Evolutionary conservation across 805 yeast genomes (phyloP).

Genomic region (Wickerhamiella kazuoi): DNA sequence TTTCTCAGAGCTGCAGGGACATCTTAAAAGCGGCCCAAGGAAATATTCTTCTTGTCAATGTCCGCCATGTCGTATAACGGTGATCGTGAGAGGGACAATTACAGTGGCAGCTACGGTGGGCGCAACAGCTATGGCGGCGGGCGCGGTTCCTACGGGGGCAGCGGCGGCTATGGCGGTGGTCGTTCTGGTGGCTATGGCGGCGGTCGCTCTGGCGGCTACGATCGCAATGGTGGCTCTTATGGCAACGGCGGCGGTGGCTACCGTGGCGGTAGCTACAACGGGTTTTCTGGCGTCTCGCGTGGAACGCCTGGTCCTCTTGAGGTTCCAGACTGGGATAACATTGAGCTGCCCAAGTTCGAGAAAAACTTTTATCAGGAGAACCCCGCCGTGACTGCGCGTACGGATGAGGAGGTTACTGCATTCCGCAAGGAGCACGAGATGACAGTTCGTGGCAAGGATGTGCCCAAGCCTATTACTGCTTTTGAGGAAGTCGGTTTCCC

Average conservation of each 20-base stretch:
- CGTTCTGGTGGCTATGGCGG: slow-evolving; percentile 11
- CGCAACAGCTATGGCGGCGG: not conserved
- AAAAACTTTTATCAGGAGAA: slow-evolving; percentile 88
- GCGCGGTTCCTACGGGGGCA: slow-evolving; percentile 13
- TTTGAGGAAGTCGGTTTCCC: slow-evolving; percentile 99
- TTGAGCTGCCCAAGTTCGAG: slow-evolving; percentile 70
- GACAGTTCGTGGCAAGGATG: slow-evolving; percentile 66
- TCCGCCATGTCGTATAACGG: not conserved
- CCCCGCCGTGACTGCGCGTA: slow-evolving; percentile 55
- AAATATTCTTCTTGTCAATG: too few species aligned
- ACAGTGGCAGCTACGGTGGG: slow-evolving; percentile 3
- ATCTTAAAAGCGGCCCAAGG: too few species aligned
- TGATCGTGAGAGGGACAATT: not conserved
- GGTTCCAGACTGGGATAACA: slow-evolving; percentile 69
- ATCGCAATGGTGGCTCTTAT: slow-evolving; percentile 26
- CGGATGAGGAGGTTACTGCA: slow-evolving; percentile 49
- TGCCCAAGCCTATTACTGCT: slow-evolving; percentile 82
- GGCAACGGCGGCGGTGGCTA: slow-evolving; percentile 24
- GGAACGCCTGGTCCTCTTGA: slow-evolving; percentile 25
- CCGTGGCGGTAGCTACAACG: slow-evolving; percentile 26
- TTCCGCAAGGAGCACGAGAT: slow-evolving; percentile 77
- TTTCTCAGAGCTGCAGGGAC: too few species aligned
- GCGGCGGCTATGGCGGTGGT: slow-evolving; percentile 16
- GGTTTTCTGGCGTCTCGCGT: slow-evolving; percentile 16
- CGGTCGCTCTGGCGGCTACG: slow-evolving; percentile 18